phyloP scores from a whole-genome alignment of 179 eudicot genomes.

The Drosera spatulata region DNA sequence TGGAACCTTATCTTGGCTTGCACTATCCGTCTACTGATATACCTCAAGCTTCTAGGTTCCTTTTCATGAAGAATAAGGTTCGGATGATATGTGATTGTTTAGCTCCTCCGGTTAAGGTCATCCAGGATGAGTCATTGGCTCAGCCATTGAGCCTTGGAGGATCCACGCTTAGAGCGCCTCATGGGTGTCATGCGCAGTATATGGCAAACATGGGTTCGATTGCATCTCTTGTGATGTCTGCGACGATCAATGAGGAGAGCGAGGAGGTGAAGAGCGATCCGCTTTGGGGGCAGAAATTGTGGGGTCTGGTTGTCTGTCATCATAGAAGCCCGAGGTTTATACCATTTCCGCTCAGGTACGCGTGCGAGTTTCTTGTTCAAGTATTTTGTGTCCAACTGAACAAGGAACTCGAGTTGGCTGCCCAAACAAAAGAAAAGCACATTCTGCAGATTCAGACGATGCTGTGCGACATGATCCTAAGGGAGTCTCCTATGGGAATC shows the following conservation, averaged over 20 bases:
- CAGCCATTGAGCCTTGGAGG: conserved; percentile 74
- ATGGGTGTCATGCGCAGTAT: conserved; percentile 85
- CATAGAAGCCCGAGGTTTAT: conserved; percentile 57
- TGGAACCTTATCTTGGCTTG: conserved; percentile 80
- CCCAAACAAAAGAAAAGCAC: conserved; percentile 61
- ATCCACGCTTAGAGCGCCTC: conserved; percentile 79
- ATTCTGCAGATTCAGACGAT: conserved; percentile 61
- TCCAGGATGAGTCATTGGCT: conserved; percentile 47
- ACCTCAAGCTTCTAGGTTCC: conserved; percentile 88
- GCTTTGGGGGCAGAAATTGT: conserved; percentile 45
- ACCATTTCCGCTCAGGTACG: conserved; percentile 65
- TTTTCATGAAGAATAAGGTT: conserved; percentile 79
- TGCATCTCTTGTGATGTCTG: conserved; percentile 72
- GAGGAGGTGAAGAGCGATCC: conserved; percentile 39
- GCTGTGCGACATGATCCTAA: conserved; percentile 84
- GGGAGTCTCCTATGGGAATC: conserved; percentile 59
- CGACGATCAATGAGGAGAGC: conserved; percentile 56
- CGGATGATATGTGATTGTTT: conserved; percentile 86
- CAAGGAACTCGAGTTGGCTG: conserved; percentile 69
- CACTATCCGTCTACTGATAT: conserved; percentile 96
- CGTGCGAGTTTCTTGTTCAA: conserved; percentile 82
- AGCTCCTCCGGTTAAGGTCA: conserved; percentile 52
- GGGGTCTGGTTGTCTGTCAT: conserved; percentile 96
- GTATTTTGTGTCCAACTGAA: conserved; percentile 66
- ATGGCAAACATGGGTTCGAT: conserved; percentile 24